Conservation (phyloP, 2,329 filamentous ascomycete genomes). For the Arthroderma sp. region DNA sequence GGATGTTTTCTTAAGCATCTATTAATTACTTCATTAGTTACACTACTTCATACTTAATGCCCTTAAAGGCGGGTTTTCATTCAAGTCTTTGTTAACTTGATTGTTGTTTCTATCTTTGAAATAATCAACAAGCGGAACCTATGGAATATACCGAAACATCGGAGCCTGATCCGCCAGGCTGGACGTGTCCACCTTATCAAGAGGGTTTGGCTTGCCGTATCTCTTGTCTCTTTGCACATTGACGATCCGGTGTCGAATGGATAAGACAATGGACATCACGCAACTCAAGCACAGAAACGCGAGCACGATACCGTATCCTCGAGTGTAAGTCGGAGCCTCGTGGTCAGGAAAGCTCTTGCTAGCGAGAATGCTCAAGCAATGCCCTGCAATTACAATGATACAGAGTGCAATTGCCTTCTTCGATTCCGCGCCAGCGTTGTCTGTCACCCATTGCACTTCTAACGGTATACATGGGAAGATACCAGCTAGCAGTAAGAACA, state of each 20-base stretch:
- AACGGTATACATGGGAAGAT: slow-evolving; percentile 14
- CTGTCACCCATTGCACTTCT: slow-evolving; percentile 13
- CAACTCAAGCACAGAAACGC: slow-evolving; percentile 10
- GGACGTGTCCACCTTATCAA: slow-evolving; percentile 11
- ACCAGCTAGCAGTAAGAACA: slow-evolving; percentile 12
- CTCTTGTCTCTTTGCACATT: slow-evolving; percentile 10
- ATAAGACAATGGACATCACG: slow-evolving; percentile 7
- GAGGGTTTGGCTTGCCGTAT: slow-evolving; percentile 10
- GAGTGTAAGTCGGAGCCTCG: slow-evolving; percentile 9
- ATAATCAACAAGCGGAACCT: background rate
- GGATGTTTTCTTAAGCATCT: too few relatives aligned
- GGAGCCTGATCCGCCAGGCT: slow-evolving; percentile 11
- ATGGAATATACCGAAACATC: slow-evolving; percentile 13
- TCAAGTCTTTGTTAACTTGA: too few relatives aligned
- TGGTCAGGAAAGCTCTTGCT: slow-evolving; percentile 13
- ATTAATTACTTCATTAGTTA: too few relatives aligned
- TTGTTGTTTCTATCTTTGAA: too few relatives aligned
- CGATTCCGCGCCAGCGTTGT: slow-evolving; percentile 13
- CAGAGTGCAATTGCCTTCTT: slow-evolving; percentile 13
- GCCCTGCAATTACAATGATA: slow-evolving; percentile 13
- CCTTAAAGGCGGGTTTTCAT: too few relatives aligned
- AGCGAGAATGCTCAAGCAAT: slow-evolving; percentile 15
- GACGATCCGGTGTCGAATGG: slow-evolving; percentile 8
- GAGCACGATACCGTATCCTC: slow-evolving; percentile 13
- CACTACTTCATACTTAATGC: too few relatives aligned